Conservation (phyloP, 2,329 filamentous ascomycete genomes). For the Trichoderma guizhouense region DNA sequence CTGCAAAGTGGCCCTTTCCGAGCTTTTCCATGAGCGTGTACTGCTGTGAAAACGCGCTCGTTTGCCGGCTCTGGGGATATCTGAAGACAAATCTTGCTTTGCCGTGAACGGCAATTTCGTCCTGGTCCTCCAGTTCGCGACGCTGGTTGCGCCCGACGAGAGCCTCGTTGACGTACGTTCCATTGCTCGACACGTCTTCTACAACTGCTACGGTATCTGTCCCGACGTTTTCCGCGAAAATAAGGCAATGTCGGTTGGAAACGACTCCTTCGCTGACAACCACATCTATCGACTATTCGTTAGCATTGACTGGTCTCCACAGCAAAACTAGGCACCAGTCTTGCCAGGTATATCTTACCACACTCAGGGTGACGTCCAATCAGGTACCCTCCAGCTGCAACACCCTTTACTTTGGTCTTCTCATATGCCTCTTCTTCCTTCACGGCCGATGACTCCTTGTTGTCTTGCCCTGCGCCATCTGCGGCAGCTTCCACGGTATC, state of each 20-base stretch:
- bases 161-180: conserved; percentile 92
- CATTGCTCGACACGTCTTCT: conserved; percentile 93
- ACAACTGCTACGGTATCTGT: conserved; percentile 67
- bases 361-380: conserved; percentile 93
- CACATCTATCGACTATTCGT: conserved; percentile 50
- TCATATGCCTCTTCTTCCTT: conserved; percentile 59
- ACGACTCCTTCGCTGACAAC: conserved; percentile 73
- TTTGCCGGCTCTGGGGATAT: conserved; percentile 72
- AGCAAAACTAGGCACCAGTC: neutral
- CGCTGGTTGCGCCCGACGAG: conserved; percentile 89
- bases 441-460: conserved; percentile 42
- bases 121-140: conserved; percentile 80
- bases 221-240: conserved; percentile 61
- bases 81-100: conserved; percentile 87
- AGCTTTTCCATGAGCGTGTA: conserved; percentile 82
- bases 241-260: conserved; percentile 77
- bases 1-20: conserved; percentile 92
- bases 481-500: conserved; percentile 38
- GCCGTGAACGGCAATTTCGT: conserved; percentile 84
- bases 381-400: conserved; percentile 77
- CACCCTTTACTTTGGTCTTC: conserved; percentile 56
- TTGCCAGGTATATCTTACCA: conserved; percentile 53
- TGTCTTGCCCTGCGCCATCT: conserved; percentile 31
- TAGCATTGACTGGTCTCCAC: neutral
- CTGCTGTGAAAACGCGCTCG: conserved; percentile 78